Conservation (phyloP, 345 rosid species). For the Ricinus communis region DNA sequence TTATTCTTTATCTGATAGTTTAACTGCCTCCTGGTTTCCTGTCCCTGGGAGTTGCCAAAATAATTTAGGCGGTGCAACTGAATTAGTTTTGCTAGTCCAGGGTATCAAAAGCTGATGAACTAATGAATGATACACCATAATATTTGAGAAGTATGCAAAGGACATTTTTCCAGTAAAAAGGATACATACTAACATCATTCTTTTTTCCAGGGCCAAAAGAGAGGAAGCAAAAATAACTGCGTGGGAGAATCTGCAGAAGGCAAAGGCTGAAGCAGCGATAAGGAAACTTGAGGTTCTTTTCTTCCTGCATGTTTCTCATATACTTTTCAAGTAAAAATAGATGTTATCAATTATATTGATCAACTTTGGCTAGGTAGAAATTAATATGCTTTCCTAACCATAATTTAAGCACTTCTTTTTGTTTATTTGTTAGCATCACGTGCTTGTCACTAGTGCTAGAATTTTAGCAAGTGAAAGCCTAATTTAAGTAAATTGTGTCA, state of each 20-base stretch:
- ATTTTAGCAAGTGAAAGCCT: not conserved
- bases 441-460: not conserved
- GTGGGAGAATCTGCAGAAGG: conserved; percentile 98
- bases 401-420: conserved; percentile 7
- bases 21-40: not conserved
- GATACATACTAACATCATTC: not conserved
- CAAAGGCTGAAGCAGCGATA: conserved; percentile 94
- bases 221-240: conserved; percentile 91
- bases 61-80: too few species aligned
- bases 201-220: conserved; percentile 54
- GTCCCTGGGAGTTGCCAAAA: not conserved
- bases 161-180: not conserved
- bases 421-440: not conserved
- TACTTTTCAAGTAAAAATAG: not conserved
- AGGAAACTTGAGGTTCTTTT: conserved; percentile 83
- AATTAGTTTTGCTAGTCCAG: not conserved
- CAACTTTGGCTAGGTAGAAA: conserved; percentile 1
- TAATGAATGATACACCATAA: not conserved
- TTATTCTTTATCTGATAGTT: not conserved
- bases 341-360: not conserved
- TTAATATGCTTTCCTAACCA: not conserved
- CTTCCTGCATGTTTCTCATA: conserved; percentile 20
- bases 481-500: not conserved
- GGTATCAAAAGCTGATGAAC: not conserved
- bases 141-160: not conserved